Evolutionary conservation across 2,329 filamentous ascomycete genomes (phyloP).

Genomic region (Elsinoe australis): DNA sequence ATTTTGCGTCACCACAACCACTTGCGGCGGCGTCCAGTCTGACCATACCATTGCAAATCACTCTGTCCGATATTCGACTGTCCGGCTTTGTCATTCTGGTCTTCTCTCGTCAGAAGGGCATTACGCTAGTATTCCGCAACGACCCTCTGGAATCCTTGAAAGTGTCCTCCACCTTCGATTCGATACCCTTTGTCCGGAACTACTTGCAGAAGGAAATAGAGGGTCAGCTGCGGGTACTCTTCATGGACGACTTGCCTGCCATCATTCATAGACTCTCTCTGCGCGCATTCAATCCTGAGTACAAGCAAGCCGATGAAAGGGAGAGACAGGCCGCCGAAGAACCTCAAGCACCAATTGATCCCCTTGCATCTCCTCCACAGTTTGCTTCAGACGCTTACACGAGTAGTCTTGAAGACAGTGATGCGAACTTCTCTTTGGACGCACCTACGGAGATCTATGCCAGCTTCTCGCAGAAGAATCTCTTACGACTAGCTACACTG

Average conservation of each 20-base stretch:
- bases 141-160: conserved; percentile 96
- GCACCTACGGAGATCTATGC: conserved; percentile 74
- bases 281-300: conserved; percentile 82
- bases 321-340: conserved; percentile 41
- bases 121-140: conserved; percentile 95
- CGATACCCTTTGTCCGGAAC: conserved; percentile 94
- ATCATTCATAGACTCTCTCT: conserved; percentile 92
- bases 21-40: conserved; percentile 84
- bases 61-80: conserved; percentile 86
- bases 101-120: conserved; percentile 93
- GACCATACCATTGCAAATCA: conserved; percentile 96
- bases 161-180: conserved; percentile 97
- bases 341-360: conserved; percentile 26
- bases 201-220: conserved; percentile 96
- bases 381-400: conserved; percentile 67
- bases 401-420: conserved; percentile 56
- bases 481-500: conserved; percentile 72
- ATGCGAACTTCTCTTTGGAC: conserved; percentile 70
- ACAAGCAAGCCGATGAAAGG: conserved; percentile 56
- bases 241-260: conserved; percentile 96
- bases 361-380: conserved; percentile 44
- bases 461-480: conserved; percentile 90
- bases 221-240: conserved; percentile 78
- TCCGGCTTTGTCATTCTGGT: conserved; percentile 97
- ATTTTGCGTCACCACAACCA: conserved; percentile 84